Evolutionary conservation across 805 yeast genomes (phyloP).

Genomic region (Peterozyma toletana): DNA sequence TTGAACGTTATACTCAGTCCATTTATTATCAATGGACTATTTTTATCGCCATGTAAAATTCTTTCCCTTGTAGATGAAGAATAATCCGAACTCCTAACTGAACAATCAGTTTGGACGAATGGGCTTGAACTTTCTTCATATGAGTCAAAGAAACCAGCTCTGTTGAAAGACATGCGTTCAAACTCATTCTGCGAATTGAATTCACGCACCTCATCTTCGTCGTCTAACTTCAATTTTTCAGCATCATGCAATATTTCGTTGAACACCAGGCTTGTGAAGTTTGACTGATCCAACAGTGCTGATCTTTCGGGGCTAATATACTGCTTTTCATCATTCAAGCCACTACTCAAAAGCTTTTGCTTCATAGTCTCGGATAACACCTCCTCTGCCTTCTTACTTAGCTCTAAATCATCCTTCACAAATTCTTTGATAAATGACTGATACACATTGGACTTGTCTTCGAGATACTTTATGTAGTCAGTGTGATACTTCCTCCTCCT

Average conservation of each 20-base stretch:
- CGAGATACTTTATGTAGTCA: slow-evolving; percentile 22
- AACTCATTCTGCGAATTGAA: not conserved
- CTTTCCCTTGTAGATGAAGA: not conserved
- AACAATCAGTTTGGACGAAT: not conserved
- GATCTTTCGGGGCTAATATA: slow-evolving; percentile 9
- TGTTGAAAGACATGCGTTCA: not conserved
- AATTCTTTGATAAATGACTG: slow-evolving; percentile 15
- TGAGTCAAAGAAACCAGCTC: not conserved
- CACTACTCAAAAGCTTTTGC: not conserved
- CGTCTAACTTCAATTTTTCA: slow-evolving; percentile 4
- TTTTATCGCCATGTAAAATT: slow-evolving; percentile 1
- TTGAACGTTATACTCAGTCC: slow-evolving; percentile 11
- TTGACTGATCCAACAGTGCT: slow-evolving; percentile 8
- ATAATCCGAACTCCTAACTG: not conserved
- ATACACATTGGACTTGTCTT: slow-evolving; percentile 14
- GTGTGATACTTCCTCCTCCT: slow-evolving; percentile 26
- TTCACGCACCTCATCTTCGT: slow-evolving; percentile 3
- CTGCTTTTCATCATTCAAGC: slow-evolving; percentile 2
- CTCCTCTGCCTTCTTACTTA: slow-evolving; percentile 3
- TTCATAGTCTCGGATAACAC: slow-evolving; percentile 3
- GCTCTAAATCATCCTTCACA: slow-evolving; percentile 15
- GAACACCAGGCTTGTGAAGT: slow-evolving; percentile 1
- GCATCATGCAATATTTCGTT: slow-evolving; percentile 1
- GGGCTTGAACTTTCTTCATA: slow-evolving; percentile 1
- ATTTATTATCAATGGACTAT: slow-evolving; percentile 7